Base-by-base conservation (phyloP, 495 filamentous ascomycete genomes). In the Aspergillus haitiensis region DNA sequence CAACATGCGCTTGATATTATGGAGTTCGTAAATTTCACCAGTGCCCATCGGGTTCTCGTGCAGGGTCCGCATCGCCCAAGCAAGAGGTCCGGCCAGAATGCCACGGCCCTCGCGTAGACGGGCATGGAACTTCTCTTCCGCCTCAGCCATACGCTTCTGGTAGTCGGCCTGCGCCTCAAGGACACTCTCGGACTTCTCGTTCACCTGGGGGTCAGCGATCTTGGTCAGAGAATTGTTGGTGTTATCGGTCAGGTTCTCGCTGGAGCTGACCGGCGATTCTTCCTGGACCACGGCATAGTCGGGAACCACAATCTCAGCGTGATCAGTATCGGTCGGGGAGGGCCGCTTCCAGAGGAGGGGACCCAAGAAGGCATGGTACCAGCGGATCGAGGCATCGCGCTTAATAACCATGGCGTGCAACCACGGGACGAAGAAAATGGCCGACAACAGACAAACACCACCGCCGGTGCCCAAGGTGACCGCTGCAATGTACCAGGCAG, bases 31-130 rank as follows among this genome's bases (percentile, higher is more conserved):
- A 49, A 89, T 79, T 64, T 83, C 75, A 42, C 86, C 87, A 21
- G 84, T 62, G 16, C 86, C 87, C 74, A 87, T 82, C 35, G 82
- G 86, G 73, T 88, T 86, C 66, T 88, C 80, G 58, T 75, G 86
- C 27, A 89, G 84, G 32, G 78, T 82, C 64, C 86, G 86, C 85
- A 89, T 86, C 42, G 82, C 87, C 87, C 86, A 89, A 62, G 85
- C 87, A 27, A 89, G 75, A 12, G 86, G 85, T 86, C 86, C 89
- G 62, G 85, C 87, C 21, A 89, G 75, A 12, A 86, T 85, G 18
- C 86, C 86, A 7, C 77, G 75, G 36, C 73, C 76, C 66, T 83
- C 75, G 15, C 77, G 63, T 42, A 89, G 82, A 60, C 80, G 81
- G 46, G 75, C 80, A 60, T 82, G 76, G 49, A 84, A 75, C 33